Conservation (phyloP, 2,329 filamentous ascomycete species). For the Apiospora aurea region DNA sequence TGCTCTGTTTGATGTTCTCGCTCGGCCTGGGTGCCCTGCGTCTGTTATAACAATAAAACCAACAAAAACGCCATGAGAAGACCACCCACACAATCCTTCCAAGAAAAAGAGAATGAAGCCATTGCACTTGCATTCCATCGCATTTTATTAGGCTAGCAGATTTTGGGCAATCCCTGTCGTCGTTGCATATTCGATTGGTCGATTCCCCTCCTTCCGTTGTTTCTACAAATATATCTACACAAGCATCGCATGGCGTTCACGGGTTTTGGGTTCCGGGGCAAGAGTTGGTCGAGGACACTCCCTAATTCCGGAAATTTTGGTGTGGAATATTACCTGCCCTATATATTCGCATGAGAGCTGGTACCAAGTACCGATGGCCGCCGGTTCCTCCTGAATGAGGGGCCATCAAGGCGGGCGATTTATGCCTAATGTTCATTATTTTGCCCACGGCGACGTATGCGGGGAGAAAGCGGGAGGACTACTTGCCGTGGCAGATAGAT, state of each 20-base stretch:
- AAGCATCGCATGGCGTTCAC: constrained; percentile 19
- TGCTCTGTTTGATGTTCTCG: background rate
- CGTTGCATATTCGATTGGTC: constrained; percentile 18
- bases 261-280: background rate
- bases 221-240: background rate
- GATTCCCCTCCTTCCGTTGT: background rate
- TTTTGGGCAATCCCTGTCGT: background rate
- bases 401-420: background rate
- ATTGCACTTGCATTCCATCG: constrained; percentile 7
- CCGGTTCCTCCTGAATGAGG: background rate
- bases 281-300: constrained; percentile 11
- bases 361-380: background rate
- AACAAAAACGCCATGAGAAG: background rate
- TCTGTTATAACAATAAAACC: background rate
- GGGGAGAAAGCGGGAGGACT: background rate
- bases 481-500: background rate
- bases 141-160: background rate
- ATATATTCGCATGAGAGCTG: background rate
- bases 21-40: constrained; percentile 2
- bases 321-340: background rate
- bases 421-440: constrained; percentile 5
- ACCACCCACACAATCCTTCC: background rate
- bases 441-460: background rate
- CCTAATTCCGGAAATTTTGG: constrained; percentile 14
- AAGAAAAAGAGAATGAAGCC: background rate